A percentile compares a stretch with the other conserved stretches of the same genome.
These are phyloP conservation scores for Penicillium olsonii DNA, from an alignment of 2,329 filamentous ascomycete genomes.

Conservation along the genomic window DNA sequence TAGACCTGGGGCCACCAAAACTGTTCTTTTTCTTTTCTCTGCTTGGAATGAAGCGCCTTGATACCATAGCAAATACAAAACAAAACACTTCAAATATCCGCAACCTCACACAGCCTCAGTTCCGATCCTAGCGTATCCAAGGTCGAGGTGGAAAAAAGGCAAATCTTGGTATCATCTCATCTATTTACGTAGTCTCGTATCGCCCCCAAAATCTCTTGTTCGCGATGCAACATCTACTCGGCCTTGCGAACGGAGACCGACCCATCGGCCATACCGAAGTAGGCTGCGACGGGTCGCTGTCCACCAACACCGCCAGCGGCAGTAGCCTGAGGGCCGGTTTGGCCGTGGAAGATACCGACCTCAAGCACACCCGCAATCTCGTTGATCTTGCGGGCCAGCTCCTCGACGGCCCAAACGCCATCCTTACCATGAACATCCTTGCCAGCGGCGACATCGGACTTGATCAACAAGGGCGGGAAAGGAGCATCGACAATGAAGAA, in stretches of 20 bases:
- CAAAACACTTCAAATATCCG: slow-evolving; percentile 9
- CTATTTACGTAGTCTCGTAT: slow-evolving; percentile 14
- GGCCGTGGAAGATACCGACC: slow-evolving; percentile 84
- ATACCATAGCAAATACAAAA: slow-evolving; percentile 23
- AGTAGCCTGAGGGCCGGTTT: slow-evolving; percentile 72
- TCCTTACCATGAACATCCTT: slow-evolving; percentile 58
- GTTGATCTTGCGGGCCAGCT: slow-evolving; percentile 73
- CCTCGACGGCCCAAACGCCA: slow-evolving; percentile 78
- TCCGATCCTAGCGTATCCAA: slow-evolving; percentile 3
- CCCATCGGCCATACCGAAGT: slow-evolving; percentile 88
- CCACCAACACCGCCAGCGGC: slow-evolving; percentile 65
- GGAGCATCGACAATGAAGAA: slow-evolving; percentile 93
- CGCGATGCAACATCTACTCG: slow-evolving; percentile 11
- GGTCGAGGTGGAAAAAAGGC: not conserved
- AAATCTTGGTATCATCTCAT: slow-evolving; percentile 27
- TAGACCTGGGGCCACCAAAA: slow-evolving; percentile 32
- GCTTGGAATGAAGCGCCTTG: slow-evolving; percentile 18
- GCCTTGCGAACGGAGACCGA: slow-evolving; percentile 59
- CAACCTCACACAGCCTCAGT: slow-evolving; percentile 9
- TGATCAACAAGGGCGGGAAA: slow-evolving; percentile 72
- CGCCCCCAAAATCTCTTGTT: not conserved
- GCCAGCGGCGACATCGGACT: slow-evolving; percentile 54
- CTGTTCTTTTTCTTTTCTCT: slow-evolving; percentile 12
- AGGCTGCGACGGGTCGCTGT: slow-evolving; percentile 89
- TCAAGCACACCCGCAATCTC: slow-evolving; percentile 84